Evolutionary conservation across 2,329 filamentous ascomycete genomes (phyloP), one percentile per base, ranked within the genome.

Genomic region (Teratosphaeria epicoccoides): DNA sequence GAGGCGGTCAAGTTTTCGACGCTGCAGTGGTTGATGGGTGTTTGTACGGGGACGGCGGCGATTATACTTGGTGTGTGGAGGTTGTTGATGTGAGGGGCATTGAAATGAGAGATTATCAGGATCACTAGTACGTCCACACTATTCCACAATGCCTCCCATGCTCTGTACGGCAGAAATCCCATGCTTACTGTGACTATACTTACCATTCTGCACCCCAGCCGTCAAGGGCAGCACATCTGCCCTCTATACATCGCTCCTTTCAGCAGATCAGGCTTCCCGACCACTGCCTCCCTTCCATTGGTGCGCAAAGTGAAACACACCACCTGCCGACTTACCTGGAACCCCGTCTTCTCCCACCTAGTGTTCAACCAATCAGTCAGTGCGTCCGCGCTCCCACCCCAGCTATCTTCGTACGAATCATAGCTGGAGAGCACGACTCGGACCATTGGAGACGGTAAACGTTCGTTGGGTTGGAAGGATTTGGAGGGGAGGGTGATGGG

Each of bases 1-100:
- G 93, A 98, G 73, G 87, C 88, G 60, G 93, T 98, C 69, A 98
- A 98, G 77, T 97, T 97, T 72, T 88, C 89, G 66, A 97, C 93
- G 29, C 71, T 98, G 68, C 93, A 98, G 76, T 98, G 93, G 93
- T 74, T 98, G 60, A 96, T 97, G 84, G 80, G 80, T 67, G 80
- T 84, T 33, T 83, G 80, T 64, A 83, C 80, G 46, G 80, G 80
- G 70, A 83, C 80, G 26, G 80, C 80, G 46, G 80, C 81, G 55
- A 70, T 84, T 59, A 82, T 84, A 71, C 70, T 84, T 54, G 80
- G 80, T 81, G 80, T 81, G 60, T 84, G 80, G 80, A 75, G 80
- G 62, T 69, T 84, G 64, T 73, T 84, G 62, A 83, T 83, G 79
- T 84, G 50, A 56, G 26, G 43, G 11, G 23, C 12, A 47, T 28